phyloP scores from a whole-genome alignment of 495 filamentous ascomycete genomes.

The Lophiostoma macrostomum region DNA sequence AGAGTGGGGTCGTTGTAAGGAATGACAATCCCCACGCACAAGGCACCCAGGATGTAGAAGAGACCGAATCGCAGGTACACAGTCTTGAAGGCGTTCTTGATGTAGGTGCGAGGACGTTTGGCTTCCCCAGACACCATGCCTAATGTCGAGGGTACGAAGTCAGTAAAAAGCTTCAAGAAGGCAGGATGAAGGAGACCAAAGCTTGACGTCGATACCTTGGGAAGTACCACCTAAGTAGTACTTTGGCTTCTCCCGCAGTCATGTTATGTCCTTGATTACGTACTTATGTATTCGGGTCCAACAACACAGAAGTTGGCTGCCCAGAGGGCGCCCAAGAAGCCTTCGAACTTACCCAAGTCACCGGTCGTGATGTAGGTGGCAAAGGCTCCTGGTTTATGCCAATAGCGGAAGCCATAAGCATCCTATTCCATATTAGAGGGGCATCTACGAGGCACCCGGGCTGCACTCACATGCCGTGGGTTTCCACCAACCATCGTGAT shows the following conservation, averaged over 20 bases:
- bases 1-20: constrained; percentile 49
- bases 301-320: constrained; percentile 41
- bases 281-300: constrained; percentile 45
- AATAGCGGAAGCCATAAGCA: constrained; percentile 49
- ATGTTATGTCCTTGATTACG: too few relatives aligned
- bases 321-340: constrained; percentile 46
- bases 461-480: too few relatives aligned
- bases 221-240: too few relatives aligned
- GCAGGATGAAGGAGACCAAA: too few relatives aligned
- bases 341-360: constrained; percentile 45
- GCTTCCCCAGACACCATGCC: constrained; percentile 48
- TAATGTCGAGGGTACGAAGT: too few relatives aligned
- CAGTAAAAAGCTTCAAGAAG: too few relatives aligned
- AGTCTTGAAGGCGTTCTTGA: constrained; percentile 55
- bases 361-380: constrained; percentile 41
- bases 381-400: constrained; percentile 46
- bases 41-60: constrained; percentile 51
- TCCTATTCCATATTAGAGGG: too few relatives aligned
- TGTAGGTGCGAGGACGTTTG: constrained; percentile 41
- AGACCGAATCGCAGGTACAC: constrained; percentile 49
- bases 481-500: constrained; percentile 53
- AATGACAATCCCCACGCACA: constrained; percentile 51
- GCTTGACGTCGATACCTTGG: too few relatives aligned
- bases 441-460: too few relatives aligned
- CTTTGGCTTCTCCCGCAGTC: too few relatives aligned